These are phyloP conservation scores for Melocanna baccifera DNA, from an alignment of 176 grass and related monocot species.

Conservation along the genomic window DNA sequence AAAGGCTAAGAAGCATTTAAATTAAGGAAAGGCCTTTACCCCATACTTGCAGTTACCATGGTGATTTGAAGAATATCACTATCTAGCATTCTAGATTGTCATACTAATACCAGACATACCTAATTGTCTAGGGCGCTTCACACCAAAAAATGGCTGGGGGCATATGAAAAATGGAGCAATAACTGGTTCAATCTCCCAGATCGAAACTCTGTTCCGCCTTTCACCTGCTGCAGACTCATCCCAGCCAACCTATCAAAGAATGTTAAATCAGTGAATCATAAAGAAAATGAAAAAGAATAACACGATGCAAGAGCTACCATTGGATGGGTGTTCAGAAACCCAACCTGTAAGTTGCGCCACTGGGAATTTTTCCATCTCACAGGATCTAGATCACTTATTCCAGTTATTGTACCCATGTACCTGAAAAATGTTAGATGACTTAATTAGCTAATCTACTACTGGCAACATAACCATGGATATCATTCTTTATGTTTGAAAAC, in stretches of 20 bases:
- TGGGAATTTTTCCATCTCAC: constrained; percentile 99
- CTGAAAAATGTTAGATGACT: constrained; percentile 40
- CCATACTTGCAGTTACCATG: neutral
- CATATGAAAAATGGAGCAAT: constrained; percentile 94
- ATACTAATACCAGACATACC: constrained; percentile 36
- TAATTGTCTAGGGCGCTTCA: constrained; percentile 75
- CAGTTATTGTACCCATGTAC: constrained; percentile 99
- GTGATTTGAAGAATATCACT: neutral
- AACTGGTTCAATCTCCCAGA: constrained; percentile 97
- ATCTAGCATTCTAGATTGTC: neutral
- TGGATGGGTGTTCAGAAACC: constrained; percentile 1
- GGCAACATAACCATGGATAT: neutral
- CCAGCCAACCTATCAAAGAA: constrained; percentile 76
- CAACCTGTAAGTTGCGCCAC: constrained; percentile 95
- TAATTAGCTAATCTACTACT: neutral
- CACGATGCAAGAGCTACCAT: neutral
- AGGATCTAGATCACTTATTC: constrained; percentile 92
- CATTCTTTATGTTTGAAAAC: neutral
- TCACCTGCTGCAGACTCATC: constrained; percentile 96
- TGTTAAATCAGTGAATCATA: constrained; percentile 9
- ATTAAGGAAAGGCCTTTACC: neutral
- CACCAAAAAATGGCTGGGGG: constrained; percentile 86
- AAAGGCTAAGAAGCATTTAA: neutral
- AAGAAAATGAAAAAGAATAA: neutral
- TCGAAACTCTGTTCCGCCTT: constrained; percentile 83